These are phyloP conservation scores for Nymphaea thermarum DNA, from an alignment of 164 flowering plant species.

Conservation along the genomic window DNA sequence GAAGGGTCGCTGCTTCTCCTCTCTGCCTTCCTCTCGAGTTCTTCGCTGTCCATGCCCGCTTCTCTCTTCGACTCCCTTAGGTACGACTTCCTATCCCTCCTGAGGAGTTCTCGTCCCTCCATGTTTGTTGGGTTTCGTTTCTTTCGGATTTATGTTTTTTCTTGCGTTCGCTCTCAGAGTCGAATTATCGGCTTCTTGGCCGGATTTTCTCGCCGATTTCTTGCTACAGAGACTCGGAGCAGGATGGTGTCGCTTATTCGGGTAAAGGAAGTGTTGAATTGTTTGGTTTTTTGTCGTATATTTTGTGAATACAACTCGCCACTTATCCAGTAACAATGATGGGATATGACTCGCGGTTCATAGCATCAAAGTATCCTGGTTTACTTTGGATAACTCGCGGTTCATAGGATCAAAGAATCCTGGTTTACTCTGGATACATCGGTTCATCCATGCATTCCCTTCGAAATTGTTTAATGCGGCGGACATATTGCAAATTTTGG, in stretches of 20 bases:
- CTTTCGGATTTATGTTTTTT: neutral
- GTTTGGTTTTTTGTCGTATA: neutral
- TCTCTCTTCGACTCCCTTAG: neutral
- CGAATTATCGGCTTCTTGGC: neutral
- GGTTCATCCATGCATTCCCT: too few relatives aligned
- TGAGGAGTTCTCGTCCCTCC: neutral
- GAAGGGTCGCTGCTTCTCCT: neutral
- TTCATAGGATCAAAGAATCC: too few relatives aligned
- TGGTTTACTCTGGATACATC: too few relatives aligned
- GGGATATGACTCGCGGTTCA: too few relatives aligned
- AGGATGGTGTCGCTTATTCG: neutral
- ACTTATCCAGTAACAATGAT: too few relatives aligned
- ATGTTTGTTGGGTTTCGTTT: neutral
- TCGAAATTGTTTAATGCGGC: too few relatives aligned
- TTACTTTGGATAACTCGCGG: too few relatives aligned
- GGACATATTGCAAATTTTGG: too few relatives aligned
- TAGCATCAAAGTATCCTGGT: too few relatives aligned
- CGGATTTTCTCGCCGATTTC: neutral
- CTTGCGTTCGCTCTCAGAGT: neutral
- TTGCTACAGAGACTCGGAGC: neutral
- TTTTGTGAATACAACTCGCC: too few relatives aligned
- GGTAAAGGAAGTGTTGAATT: neutral
- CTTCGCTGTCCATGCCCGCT: neutral
- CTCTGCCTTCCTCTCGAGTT: neutral
- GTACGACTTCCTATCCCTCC: neutral